Evolutionary conservation across 495 filamentous ascomycete species (phyloP).

Genomic region (Elasticomyces elasticus): DNA sequence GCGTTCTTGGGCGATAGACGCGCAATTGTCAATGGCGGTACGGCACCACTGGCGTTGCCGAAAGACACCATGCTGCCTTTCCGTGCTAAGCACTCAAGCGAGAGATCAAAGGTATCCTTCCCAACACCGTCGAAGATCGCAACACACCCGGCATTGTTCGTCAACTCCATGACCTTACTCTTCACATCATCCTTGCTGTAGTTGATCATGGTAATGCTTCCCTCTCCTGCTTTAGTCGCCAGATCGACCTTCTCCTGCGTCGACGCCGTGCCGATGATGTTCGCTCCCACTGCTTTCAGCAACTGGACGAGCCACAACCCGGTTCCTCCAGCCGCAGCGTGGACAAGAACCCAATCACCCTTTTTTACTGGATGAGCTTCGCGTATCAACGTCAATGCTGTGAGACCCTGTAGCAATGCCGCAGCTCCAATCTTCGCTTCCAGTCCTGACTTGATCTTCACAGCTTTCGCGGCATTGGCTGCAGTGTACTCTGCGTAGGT

Average conservation of each 20-base stretch:
- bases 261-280: slow-evolving; percentile 73
- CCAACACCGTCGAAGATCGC: slow-evolving; percentile 89
- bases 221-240: slow-evolving; percentile 73
- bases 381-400: slow-evolving; percentile 70
- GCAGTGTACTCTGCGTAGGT: slow-evolving; percentile 75
- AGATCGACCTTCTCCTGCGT: slow-evolving; percentile 61
- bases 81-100: slow-evolving; percentile 63
- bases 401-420: slow-evolving; percentile 70
- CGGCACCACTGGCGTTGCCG: slow-evolving; percentile 80
- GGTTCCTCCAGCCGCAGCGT: slow-evolving; percentile 85
- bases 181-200: slow-evolving; percentile 49
- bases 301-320: slow-evolving; percentile 72
- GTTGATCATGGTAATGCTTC: slow-evolving; percentile 63
- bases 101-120: slow-evolving; percentile 74
- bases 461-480: slow-evolving; percentile 44
- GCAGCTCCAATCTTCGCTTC: slow-evolving; percentile 56
- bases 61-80: slow-evolving; percentile 82
- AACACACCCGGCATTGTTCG: slow-evolving; percentile 48
- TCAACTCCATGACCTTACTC: slow-evolving; percentile 30
- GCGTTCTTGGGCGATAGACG: slow-evolving; percentile 63
- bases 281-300: slow-evolving; percentile 60
- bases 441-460: slow-evolving; percentile 57
- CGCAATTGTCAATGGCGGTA: slow-evolving; percentile 62
- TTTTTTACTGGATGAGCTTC: slow-evolving; percentile 64
- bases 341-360: slow-evolving; percentile 78